Evolutionary conservation across 768 basidiomycete species (phyloP).

Genomic region (Naematelia aurantialba): DNA sequence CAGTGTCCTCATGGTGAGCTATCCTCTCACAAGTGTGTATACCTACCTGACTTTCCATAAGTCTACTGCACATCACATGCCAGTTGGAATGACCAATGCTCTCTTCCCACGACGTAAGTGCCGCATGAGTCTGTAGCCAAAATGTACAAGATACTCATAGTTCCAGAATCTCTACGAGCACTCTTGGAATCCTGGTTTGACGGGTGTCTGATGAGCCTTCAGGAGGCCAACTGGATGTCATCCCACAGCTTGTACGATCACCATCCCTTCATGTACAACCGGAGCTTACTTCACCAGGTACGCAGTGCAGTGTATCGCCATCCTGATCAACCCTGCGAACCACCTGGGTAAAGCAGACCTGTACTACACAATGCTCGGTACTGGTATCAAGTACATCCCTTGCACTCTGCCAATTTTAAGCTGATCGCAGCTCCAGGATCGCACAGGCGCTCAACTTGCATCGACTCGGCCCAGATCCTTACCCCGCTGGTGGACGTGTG

Average conservation of each 20-base stretch:
- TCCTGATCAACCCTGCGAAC: constrained; percentile 21
- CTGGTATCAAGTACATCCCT: constrained; percentile 11
- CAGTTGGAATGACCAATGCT: not conserved
- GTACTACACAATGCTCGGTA: constrained; percentile 28
- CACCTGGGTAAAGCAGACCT: constrained; percentile 28
- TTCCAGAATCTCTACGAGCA: constrained; percentile 8
- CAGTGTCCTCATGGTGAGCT: constrained; percentile 19
- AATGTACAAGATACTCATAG: not conserved
- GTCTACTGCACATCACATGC: constrained; percentile 27
- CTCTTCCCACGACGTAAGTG: constrained; percentile 7
- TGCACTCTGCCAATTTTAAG: not conserved
- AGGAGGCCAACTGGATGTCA: constrained; percentile 19
- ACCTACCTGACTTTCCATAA: not conserved
- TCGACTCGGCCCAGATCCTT: constrained; percentile 24
- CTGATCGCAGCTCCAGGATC: constrained; percentile 5
- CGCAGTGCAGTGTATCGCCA: constrained; percentile 25
- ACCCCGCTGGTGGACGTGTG: not conserved
- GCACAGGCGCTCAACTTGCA: constrained; percentile 26
- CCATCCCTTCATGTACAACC: constrained; percentile 11
- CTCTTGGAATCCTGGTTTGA: constrained; percentile 20
- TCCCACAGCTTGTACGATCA: constrained; percentile 17
- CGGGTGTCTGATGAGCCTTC: constrained; percentile 10
- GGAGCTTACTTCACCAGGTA: constrained; percentile 4
- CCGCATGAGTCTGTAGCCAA: not conserved
- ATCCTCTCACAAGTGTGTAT: not conserved